Conservation (phyloP, 352 stramenopile genomes). For the Poterioochromonas sp. region DNA sequence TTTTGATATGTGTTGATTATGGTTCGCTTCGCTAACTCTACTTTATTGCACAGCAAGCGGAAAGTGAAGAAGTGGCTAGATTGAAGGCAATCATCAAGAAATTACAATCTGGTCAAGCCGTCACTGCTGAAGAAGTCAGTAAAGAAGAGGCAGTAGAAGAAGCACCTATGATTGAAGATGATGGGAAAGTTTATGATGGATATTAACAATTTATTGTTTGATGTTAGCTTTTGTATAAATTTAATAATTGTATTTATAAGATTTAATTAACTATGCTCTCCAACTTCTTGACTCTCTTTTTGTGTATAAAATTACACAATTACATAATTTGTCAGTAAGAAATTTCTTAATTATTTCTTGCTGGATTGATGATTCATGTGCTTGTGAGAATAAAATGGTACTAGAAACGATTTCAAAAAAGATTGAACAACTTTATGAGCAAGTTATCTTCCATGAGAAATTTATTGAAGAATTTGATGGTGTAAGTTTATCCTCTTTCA, state of each 20-base stretch:
- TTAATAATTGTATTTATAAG: too few relatives aligned
- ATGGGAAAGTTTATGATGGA: conserved; percentile 31
- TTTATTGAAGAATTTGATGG: conserved; percentile 4
- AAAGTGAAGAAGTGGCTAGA: conserved; percentile 48
- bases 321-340: too few relatives aligned
- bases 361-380: too few relatives aligned
- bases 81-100: conserved; percentile 51
- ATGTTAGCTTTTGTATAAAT: too few relatives aligned
- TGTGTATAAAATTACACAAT: too few relatives aligned
- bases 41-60: conserved; percentile 38
- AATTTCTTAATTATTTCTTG: too few relatives aligned
- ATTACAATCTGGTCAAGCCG: conserved; percentile 45
- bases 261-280: too few relatives aligned
- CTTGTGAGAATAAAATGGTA: too few relatives aligned
- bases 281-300: too few relatives aligned
- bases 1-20: not conserved
- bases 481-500: not conserved
- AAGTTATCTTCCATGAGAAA: conserved; percentile 1
- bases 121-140: conserved; percentile 39
- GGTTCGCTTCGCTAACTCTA: not conserved
- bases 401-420: too few relatives aligned
- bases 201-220: too few relatives aligned
- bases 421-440: not conserved
- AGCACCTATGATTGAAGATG: not conserved
- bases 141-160: conserved; percentile 26